Evolutionary conservation across 345 rosid species (phyloP).

Genomic region (Arabidopsis arenosa): DNA sequence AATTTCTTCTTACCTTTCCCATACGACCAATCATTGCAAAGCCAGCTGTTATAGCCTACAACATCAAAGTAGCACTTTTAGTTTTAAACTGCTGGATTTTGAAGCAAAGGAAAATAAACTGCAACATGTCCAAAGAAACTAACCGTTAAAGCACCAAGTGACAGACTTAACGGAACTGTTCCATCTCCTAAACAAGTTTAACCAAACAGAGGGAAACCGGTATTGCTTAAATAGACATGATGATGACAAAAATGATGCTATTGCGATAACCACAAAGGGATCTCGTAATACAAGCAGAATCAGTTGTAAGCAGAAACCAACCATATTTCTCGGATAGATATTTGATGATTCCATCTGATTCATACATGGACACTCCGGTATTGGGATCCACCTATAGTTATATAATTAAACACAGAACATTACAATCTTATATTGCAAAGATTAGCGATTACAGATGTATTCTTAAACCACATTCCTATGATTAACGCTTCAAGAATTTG

Average conservation of each 20-base stretch:
- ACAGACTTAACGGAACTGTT: slow-evolving; percentile 71
- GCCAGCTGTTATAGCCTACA: slow-evolving; percentile 88
- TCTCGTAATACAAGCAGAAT: not conserved
- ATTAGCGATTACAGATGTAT: not conserved
- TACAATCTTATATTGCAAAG: not conserved
- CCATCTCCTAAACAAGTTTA: slow-evolving; percentile 77
- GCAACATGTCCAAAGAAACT: slow-evolving; percentile 34
- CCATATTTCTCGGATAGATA: slow-evolving; percentile 84
- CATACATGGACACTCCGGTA: slow-evolving; percentile 90
- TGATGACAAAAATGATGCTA: not conserved
- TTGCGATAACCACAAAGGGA: not conserved
- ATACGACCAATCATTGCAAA: slow-evolving; percentile 84
- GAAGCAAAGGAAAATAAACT: slow-evolving; percentile 7
- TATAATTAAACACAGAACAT: not conserved
- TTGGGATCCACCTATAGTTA: slow-evolving; percentile 81
- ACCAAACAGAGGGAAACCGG: slow-evolving; percentile 19
- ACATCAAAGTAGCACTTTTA: slow-evolving; percentile 3
- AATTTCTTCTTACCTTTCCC: slow-evolving; percentile 68
- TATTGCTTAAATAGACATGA: not conserved
- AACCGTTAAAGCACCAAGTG: slow-evolving; percentile 86
- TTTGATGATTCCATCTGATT: slow-evolving; percentile 90
- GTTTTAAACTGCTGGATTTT: not conserved
- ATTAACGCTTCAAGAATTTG: not conserved
- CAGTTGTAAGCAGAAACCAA: not conserved
- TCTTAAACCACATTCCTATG: slow-evolving; percentile 7